Percentiles rank a stretch among this genome's conserved stretches.
phyloP scores from a whole-genome alignment of 805 yeast species.

The Kluyveromyces nonfermentans region DNA sequence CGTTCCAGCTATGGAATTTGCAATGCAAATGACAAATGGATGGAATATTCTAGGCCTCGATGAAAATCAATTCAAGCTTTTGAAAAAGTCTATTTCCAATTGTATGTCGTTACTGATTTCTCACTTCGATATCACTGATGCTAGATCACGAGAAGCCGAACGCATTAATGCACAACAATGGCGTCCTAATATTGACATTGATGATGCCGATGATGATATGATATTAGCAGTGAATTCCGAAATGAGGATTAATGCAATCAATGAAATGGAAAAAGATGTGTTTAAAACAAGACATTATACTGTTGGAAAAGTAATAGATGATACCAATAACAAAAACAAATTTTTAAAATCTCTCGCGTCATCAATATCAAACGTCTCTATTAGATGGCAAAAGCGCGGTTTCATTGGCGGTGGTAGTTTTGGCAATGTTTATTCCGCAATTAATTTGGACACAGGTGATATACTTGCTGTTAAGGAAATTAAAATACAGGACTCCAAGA shows the following conservation, averaged over 20 bases:
- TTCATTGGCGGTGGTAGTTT: constrained; percentile 93
- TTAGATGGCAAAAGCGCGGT: constrained; percentile 95
- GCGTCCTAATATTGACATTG: constrained; percentile 27
- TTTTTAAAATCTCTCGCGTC: constrained; percentile 80
- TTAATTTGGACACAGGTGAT: constrained; percentile 89
- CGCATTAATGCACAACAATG: constrained; percentile 31
- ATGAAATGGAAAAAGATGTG: constrained; percentile 46
- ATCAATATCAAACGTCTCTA: constrained; percentile 78
- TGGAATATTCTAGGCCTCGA: constrained; percentile 75
- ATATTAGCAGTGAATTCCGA: constrained; percentile 50
- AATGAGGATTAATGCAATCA: constrained; percentile 58
- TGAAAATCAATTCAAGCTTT: constrained; percentile 60
- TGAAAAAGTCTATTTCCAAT: constrained; percentile 80
- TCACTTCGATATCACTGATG: constrained; percentile 98
- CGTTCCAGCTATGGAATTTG: constrained; percentile 89
- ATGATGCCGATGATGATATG: constrained; percentile 44
- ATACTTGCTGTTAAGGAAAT: constrained; percentile 96
- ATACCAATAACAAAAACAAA: constrained; percentile 77
- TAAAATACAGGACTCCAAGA: constrained; percentile 77
- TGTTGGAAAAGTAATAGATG: constrained; percentile 86
- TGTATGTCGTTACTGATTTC: constrained; percentile 90
- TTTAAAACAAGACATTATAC: constrained; percentile 33
- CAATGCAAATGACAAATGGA: constrained; percentile 89
- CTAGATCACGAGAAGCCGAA: constrained; percentile 63
- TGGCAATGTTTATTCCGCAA: constrained; percentile 89